Base-by-base conservation (phyloP, 805 yeast species). In the Teunomyces funiuensis region DNA sequence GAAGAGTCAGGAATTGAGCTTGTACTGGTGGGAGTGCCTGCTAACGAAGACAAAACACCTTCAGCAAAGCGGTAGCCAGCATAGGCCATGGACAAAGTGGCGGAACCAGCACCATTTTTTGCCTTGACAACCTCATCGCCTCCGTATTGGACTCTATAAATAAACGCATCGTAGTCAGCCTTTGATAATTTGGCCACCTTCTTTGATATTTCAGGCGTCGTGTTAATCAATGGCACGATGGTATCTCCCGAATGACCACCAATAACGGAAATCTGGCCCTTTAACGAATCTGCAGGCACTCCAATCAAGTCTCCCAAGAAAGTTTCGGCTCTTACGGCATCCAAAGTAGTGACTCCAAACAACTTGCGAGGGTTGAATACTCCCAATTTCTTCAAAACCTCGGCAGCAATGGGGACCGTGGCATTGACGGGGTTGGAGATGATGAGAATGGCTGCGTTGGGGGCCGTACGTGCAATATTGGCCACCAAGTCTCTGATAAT, bases 51-150 rank as follows among this genome's bases (percentile, higher is more conserved):
- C 63, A 85, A 71, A 43, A 85, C 78, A 39, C 83, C 72, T 57
- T 78, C 79, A 39, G 88, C 84, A 53, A 85, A 79, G 61, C 81
- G 78, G 61, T 82, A 85, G 57, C 90, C 91, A 34, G 91, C 96
- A 54, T 82, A 85, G 5, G 97, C 97, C 97, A 90, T 91, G 14
- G 96, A 86, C 51, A 90, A 75, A 22, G 98, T 90, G 40, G 97
- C 97, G 29, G 96, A 88, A 19, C 97, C 97, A 36, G 83, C 83
- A 47, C 97, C 97, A 55, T 87, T 85, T 72, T 90, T 90, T 39
- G 97, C 97, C 69, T 85, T 76, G 47, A 90, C 98, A 34, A 90
- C 96, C 68, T 91, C 97, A 64, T 90, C 98, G 61, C 98, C 98
- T 45, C 95, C 96, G 47, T 61, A 71, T 50, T 71, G 76, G 30